These are phyloP conservation scores for Colletotrichum sp. DNA, from an alignment of 2,329 filamentous ascomycete genomes.

Conservation along the genomic window DNA sequence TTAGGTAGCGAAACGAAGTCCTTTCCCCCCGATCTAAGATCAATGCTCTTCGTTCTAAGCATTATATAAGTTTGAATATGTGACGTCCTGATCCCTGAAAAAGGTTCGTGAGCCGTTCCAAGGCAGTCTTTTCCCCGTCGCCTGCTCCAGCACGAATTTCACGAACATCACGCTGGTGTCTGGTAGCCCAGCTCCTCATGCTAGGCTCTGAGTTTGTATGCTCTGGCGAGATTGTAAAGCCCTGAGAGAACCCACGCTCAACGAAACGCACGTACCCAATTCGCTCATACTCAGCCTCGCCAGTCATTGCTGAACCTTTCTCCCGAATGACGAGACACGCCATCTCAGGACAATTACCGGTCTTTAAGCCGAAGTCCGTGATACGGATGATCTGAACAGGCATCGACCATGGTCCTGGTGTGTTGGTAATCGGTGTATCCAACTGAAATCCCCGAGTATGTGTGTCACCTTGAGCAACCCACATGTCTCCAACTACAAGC, in stretches of 20 bases:
- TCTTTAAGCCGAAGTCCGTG: not conserved
- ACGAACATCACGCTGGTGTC: not conserved
- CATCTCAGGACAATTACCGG: not conserved
- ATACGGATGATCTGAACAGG: not conserved
- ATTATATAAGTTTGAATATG: no score
- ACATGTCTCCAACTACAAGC: not conserved
- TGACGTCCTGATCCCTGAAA: not conserved
- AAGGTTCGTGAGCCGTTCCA: not conserved
- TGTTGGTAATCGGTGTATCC: not conserved
- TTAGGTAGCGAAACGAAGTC: no score
- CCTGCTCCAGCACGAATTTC: not conserved
- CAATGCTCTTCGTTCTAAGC: no score
- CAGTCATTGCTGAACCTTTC: not conserved
- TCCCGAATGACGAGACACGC: not conserved
- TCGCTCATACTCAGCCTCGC: not conserved
- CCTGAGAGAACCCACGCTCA: not conserved
- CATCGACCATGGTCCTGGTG: not conserved
- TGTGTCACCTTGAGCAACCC: not conserved
- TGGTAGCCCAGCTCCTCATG: not conserved
- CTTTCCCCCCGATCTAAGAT: no score
- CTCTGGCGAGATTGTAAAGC: not conserved
- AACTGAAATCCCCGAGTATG: not conserved
- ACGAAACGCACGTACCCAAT: not conserved
- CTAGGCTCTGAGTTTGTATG: not conserved
- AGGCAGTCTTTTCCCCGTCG: not conserved